A percentile compares a stretch with the other conserved stretches of the same genome.
Evolutionary conservation across 2,329 filamentous ascomycete genomes (phyloP).

Genomic region (Juglanconis oblonga): DNA sequence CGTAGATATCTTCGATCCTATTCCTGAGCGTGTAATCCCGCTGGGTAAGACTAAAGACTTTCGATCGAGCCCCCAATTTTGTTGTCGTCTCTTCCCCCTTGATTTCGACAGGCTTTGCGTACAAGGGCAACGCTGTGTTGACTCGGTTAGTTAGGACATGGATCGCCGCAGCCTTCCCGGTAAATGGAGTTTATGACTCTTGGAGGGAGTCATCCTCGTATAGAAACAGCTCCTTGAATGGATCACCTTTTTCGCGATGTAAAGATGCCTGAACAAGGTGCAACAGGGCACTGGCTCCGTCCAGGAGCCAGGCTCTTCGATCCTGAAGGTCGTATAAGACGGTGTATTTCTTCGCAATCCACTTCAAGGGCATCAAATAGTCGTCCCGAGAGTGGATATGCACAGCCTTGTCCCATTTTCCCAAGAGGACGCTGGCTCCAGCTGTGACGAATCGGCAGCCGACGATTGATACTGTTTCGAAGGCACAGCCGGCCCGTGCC

Average conservation of each 20-base stretch:
- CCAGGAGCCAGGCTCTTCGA: conserved; percentile 32
- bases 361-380: conserved; percentile 27
- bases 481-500: too few species aligned
- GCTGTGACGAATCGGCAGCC: too few species aligned
- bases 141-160: too few species aligned
- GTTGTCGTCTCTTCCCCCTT: too few species aligned
- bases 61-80: too few species aligned
- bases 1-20: conserved; percentile 25
- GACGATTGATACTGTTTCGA: too few species aligned
- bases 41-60: background rate
- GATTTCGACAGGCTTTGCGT: too few species aligned
- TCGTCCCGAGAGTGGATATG: conserved; percentile 20
- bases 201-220: conserved; percentile 15
- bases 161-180: background rate
- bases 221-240: conserved; percentile 19
- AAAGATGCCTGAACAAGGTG: conserved; percentile 33
- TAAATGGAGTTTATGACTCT: background rate
- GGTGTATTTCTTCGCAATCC: conserved; percentile 27
- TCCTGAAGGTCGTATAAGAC: conserved; percentile 24
- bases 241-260: conserved; percentile 18
- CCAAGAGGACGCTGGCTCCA: conserved; percentile 16
- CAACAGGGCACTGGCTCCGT: conserved; percentile 34
- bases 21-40: conserved; percentile 23
- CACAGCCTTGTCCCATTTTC: conserved; percentile 24
- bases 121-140: too few species aligned